Evolutionary conservation across 176 grass and related monocot genomes (phyloP).

Genomic region (Lolium perenne): DNA sequence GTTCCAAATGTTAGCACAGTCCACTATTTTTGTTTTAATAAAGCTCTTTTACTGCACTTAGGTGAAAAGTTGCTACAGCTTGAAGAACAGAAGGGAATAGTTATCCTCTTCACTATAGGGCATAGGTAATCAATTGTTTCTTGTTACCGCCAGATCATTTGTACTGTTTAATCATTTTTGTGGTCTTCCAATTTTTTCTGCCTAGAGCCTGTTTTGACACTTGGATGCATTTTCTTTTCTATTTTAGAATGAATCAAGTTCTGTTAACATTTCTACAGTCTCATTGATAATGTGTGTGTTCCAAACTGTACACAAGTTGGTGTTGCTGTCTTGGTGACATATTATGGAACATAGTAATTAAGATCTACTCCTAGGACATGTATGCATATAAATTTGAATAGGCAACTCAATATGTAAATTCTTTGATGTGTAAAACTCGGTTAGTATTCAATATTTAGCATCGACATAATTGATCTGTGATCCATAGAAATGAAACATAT

Average conservation of each 20-base stretch:
- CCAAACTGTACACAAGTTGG: neutral
- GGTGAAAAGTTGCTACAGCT: constrained; percentile 80
- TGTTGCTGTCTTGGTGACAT: neutral
- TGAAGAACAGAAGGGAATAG: constrained; percentile 89
- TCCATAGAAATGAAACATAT: too few relatives aligned
- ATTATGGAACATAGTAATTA: neutral
- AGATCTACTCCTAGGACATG: too few relatives aligned
- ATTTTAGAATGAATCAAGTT: neutral
- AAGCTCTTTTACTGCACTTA: constrained; percentile 41
- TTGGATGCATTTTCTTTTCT: neutral
- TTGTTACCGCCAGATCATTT: constrained; percentile 27
- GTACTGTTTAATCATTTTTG: constrained; percentile 10
- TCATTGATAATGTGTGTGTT: constrained; percentile 1
- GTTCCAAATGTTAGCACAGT: constrained; percentile 21
- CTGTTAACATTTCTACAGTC: neutral
- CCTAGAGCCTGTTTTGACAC: constrained; percentile 4
- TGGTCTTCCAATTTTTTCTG: constrained; percentile 21
- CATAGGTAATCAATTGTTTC: constrained; percentile 76
- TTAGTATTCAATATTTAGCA: too few relatives aligned
- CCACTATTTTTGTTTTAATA: constrained; percentile 25
- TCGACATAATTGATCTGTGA: too few relatives aligned
- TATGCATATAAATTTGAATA: too few relatives aligned
- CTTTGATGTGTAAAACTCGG: too few relatives aligned
- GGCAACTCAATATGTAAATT: too few relatives aligned
- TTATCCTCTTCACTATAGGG: constrained; percentile 94